Percentiles rank a stretch among this genome's conserved stretches.
phyloP scores from a whole-genome alignment of 257 asterid species.

The Solanum rostratum region DNA sequence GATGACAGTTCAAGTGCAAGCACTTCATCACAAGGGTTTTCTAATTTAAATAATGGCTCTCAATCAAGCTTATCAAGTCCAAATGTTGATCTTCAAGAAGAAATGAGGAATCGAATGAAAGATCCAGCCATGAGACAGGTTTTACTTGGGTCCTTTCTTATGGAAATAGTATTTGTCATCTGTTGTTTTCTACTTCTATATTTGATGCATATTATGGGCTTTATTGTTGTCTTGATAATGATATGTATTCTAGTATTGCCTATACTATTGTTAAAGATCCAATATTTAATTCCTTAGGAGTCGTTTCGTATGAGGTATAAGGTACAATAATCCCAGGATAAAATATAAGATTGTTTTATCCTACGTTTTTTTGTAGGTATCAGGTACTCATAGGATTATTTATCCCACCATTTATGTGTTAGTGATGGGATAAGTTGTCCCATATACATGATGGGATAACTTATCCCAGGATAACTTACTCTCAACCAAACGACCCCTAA shows the following conservation, averaged over 20 bases:
- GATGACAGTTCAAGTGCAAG: conserved; percentile 30
- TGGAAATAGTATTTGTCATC: not conserved
- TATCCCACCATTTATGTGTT: too few species aligned
- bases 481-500: not conserved
- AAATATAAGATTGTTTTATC: too few species aligned
- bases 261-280: not conserved
- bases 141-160: not conserved
- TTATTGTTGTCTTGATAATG: not conserved
- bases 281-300: not conserved
- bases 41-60: conserved; percentile 19
- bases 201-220: not conserved
- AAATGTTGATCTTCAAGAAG: conserved; percentile 71
- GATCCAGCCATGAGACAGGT: conserved; percentile 99
- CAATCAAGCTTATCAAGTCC: conserved; percentile 43
- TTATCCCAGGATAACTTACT: too few species aligned
- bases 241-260: not conserved
- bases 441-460: too few species aligned
- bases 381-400: too few species aligned
- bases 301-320: too few species aligned
- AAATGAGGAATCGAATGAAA: conserved; percentile 88
- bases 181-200: not conserved
- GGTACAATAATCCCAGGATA: too few species aligned
- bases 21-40: conserved; percentile 28
- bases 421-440: too few species aligned
- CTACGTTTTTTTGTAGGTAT: too few species aligned